Percentiles rank a stretch among this genome's conserved stretches.
These are phyloP conservation scores for Ochetophila trinervis DNA, from an alignment of 306 rosid species.

Conservation along the genomic window DNA sequence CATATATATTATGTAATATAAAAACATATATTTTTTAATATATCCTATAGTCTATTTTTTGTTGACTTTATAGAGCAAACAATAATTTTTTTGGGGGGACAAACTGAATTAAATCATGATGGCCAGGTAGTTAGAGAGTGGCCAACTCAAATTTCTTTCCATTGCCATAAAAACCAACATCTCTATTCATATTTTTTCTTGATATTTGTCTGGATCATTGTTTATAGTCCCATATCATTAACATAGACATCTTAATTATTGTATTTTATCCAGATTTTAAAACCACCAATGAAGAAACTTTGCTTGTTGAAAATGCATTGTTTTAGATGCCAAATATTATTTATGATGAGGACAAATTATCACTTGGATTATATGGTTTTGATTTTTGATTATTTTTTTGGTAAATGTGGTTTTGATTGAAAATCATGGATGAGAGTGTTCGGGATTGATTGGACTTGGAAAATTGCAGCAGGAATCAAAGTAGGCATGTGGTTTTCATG, in stretches of 20 bases:
- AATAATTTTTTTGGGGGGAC: slow-evolving; percentile 41
- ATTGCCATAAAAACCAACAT: slow-evolving; percentile 35
- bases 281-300: background rate
- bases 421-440: slow-evolving; percentile 18
- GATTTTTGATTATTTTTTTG: too few relatives aligned
- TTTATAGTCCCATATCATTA: slow-evolving; percentile 20
- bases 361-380: slow-evolving; percentile 17
- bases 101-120: slow-evolving; percentile 51
- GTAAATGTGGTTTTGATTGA: slow-evolving; percentile 19
- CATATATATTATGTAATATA: slow-evolving; percentile 1
- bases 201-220: slow-evolving; percentile 23
- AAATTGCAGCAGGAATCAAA: slow-evolving; percentile 29
- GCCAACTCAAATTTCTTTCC: slow-evolving; percentile 40
- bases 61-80: slow-evolving; percentile 40
- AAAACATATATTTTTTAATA: too few relatives aligned
- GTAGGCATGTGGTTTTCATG: slow-evolving; percentile 38
- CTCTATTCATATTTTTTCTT: background rate
- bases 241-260: too few relatives aligned
- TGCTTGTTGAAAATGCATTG: background rate
- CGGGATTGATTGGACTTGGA: slow-evolving; percentile 12
- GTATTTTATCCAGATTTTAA: background rate
- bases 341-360: slow-evolving; percentile 12
- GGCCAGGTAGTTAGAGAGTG: slow-evolving; percentile 45
- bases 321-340: slow-evolving; percentile 1
- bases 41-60: background rate